Conservation (phyloP, 108 stramenopile genomes). For the Cyclotella distinguenda region DNA sequence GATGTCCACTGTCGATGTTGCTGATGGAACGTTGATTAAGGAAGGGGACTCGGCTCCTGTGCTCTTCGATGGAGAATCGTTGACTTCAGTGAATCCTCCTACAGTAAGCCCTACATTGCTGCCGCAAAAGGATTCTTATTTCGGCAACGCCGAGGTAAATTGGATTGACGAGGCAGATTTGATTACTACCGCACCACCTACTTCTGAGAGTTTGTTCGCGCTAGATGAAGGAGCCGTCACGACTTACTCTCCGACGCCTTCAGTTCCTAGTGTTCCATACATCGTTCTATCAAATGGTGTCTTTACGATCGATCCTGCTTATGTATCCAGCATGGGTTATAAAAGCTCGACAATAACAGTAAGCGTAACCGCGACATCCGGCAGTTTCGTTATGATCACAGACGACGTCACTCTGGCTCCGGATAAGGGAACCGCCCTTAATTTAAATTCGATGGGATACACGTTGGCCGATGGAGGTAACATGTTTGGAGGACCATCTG, state of each 20-base stretch:
- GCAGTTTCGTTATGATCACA: conserved; percentile 2
- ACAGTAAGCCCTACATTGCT: too few species aligned
- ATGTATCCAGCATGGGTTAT: conserved; percentile 4
- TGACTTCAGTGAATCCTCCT: too few species aligned
- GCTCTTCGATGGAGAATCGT: too few species aligned
- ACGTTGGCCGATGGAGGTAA: conserved; percentile 1
- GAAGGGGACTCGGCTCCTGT: neutral
- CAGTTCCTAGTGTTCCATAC: neutral
- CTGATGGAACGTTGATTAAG: neutral
- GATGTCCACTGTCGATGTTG: neutral
- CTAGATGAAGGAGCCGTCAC: neutral
- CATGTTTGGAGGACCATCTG: conserved; percentile 3
- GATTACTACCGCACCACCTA: too few species aligned
- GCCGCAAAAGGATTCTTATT: too few species aligned
- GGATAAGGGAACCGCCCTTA: neutral
- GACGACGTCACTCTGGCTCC: conserved; percentile 3
- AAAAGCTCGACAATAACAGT: neutral
- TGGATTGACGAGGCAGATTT: too few species aligned
- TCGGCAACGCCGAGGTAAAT: too few species aligned
- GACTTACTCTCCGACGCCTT: neutral
- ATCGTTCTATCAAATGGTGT: neutral
- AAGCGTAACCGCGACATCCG: neutral
- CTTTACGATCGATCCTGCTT: conserved; percentile 1
- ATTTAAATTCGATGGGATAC: neutral
- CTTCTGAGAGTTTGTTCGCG: too few species aligned